A percentile compares a stretch with the other conserved stretches of the same genome.
Conservation (phyloP, 768 basidiomycete species). For the Tulasnella sp. region DNA sequence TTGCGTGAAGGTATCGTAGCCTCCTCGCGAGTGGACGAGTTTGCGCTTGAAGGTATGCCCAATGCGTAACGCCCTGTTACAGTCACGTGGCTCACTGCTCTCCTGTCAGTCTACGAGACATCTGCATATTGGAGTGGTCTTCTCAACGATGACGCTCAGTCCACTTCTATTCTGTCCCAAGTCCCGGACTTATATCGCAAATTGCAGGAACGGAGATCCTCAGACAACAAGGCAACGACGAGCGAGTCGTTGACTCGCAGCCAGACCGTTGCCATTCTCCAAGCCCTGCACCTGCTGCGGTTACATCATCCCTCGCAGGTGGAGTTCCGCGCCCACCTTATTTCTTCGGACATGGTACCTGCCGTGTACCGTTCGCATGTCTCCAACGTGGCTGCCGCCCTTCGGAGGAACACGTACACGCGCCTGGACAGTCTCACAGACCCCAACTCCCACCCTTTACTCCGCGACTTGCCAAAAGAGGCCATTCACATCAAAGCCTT, state of each 20-base stretch:
- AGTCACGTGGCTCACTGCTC: neutral
- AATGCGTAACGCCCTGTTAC: neutral
- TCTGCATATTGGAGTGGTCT: constrained; percentile 26
- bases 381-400: neutral
- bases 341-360: neutral
- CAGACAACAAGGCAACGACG: neutral
- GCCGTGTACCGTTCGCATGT: neutral
- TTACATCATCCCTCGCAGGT: constrained; percentile 18
- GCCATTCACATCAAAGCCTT: neutral
- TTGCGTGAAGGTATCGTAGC: constrained; percentile 26
- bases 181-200: constrained; percentile 5
- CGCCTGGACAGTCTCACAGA: constrained; percentile 11
- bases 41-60: constrained; percentile 21
- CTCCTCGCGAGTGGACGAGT: constrained; percentile 10
- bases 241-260: neutral
- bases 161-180: constrained; percentile 19
- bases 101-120: constrained; percentile 18
- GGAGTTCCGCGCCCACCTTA: constrained; percentile 15
- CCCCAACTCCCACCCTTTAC: neutral
- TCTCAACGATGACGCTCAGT: constrained; percentile 17
- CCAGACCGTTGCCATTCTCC: constrained; percentile 3
- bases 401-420: constrained; percentile 19
- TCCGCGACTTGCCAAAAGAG: neutral
- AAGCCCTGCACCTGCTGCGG: constrained; percentile 17
- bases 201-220: neutral